These are phyloP conservation scores for Torulaspora quercuum DNA, from an alignment of 805 yeast species.

Conservation along the genomic window DNA sequence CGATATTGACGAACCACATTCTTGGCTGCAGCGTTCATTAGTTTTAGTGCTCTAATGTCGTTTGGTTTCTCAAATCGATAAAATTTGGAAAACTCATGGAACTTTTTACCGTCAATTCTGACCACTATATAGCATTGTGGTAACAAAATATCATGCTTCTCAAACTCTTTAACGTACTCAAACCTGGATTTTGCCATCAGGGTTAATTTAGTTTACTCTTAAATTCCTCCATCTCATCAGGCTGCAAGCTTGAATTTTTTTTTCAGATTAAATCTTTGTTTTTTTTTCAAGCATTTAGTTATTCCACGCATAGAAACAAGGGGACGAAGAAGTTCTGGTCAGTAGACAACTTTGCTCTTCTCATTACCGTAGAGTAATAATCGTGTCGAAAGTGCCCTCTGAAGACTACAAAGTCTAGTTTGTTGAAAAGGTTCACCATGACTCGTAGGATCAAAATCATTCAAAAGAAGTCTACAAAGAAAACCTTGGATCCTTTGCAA, in stretches of 20 bases:
- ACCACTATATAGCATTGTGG: constrained; percentile 81
- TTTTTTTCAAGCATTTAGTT: neutral
- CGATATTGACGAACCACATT: constrained; percentile 60
- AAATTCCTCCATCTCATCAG: constrained; percentile 1
- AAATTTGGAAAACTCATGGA: constrained; percentile 73
- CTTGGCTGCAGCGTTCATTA: constrained; percentile 80
- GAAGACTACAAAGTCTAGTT: no score
- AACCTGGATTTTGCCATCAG: constrained; percentile 82
- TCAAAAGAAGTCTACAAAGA: constrained; percentile 25
- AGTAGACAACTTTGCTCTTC: neutral
- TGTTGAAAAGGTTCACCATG: constrained; percentile 18
- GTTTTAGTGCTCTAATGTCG: constrained; percentile 66
- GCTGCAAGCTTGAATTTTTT: neutral
- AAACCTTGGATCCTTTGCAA: constrained; percentile 25
- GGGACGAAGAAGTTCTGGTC: neutral
- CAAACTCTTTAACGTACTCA: constrained; percentile 84
- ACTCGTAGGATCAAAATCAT: constrained; percentile 26
- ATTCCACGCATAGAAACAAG: constrained; percentile 2
- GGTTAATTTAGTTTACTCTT: neutral
- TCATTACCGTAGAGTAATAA: no score
- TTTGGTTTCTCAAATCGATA: constrained; percentile 86
- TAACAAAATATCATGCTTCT: constrained; percentile 63
- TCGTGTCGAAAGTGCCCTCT: no score
- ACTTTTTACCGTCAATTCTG: constrained; percentile 90
- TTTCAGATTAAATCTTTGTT: no score